Conservation (phyloP, 2,329 filamentous ascomycete species). For the Chaetomium sp. region DNA sequence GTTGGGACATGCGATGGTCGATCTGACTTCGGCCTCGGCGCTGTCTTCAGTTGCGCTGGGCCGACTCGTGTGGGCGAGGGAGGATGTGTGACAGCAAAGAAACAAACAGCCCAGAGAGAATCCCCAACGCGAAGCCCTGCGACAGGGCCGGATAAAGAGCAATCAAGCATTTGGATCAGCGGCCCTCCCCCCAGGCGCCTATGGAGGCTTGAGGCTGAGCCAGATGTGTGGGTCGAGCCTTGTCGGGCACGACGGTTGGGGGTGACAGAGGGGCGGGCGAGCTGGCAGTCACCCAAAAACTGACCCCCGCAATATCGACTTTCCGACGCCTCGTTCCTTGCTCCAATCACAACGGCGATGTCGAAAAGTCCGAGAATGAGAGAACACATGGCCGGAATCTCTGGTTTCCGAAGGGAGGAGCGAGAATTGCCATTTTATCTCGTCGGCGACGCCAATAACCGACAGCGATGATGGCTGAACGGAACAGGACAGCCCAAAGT, state of each 20-base stretch:
- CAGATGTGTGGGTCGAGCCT: slow-evolving; percentile 5
- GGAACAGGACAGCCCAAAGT: not conserved
- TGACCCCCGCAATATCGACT: not conserved
- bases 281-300: not conserved
- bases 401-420: not conserved
- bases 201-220: slow-evolving; percentile 20
- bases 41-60: not conserved
- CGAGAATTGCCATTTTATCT: not conserved
- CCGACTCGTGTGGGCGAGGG: not conserved
- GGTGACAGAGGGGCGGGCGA: not conserved
- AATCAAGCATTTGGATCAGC: not conserved
- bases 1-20: not conserved
- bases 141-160: slow-evolving; percentile 11
- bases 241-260: not conserved
- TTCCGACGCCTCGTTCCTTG: not conserved
- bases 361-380: not conserved
- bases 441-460: not conserved
- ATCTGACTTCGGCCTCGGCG: not conserved
- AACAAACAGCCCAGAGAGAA: not conserved
- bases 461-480: not conserved
- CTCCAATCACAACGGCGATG: slow-evolving; percentile 1
- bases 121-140: not conserved
- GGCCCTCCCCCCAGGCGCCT: not conserved
- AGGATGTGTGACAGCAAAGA: not conserved
- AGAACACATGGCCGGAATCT: not conserved